Conservation (phyloP, 768 basidiomycete genomes). For the Royoungia palumana region DNA sequence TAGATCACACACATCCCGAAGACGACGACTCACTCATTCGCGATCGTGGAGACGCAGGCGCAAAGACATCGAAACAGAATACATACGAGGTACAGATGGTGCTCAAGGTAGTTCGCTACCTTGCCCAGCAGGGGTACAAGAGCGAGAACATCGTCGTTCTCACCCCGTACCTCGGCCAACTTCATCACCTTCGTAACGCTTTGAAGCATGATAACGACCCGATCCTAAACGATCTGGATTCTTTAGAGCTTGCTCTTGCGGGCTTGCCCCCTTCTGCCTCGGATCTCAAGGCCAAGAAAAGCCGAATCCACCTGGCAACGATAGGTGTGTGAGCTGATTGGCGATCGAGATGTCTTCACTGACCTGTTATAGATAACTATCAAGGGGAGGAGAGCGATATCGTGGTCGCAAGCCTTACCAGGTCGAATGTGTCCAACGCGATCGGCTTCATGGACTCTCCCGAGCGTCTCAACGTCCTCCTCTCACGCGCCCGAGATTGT, state of each 20-base stretch:
- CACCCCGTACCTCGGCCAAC: slow-evolving; percentile 68
- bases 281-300: slow-evolving; percentile 35
- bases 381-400: slow-evolving; percentile 75
- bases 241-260: slow-evolving; percentile 51
- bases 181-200: slow-evolving; percentile 44
- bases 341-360: background rate
- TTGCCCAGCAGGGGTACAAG: slow-evolving; percentile 65
- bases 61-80: slow-evolving; percentile 59
- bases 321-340: slow-evolving; percentile 44
- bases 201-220: slow-evolving; percentile 52
- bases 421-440: slow-evolving; percentile 52
- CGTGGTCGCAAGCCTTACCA: slow-evolving; percentile 55
- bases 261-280: slow-evolving; percentile 42
- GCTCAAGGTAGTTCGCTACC: slow-evolving; percentile 60
- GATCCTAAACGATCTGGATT: slow-evolving; percentile 60
- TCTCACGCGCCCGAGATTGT: slow-evolving; percentile 63
- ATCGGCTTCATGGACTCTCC: slow-evolving; percentile 73
- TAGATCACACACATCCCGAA: slow-evolving; percentile 56
- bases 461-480: slow-evolving; percentile 65
- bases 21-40: slow-evolving; percentile 39
- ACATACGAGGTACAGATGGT: slow-evolving; percentile 59
- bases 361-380: slow-evolving; percentile 55
- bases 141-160: slow-evolving; percentile 61
- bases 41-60: slow-evolving; percentile 43
- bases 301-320: slow-evolving; percentile 54